Base-by-base conservation (phyloP, 2,329 filamentous ascomycete species). In the Didymellaceae sp. region DNA sequence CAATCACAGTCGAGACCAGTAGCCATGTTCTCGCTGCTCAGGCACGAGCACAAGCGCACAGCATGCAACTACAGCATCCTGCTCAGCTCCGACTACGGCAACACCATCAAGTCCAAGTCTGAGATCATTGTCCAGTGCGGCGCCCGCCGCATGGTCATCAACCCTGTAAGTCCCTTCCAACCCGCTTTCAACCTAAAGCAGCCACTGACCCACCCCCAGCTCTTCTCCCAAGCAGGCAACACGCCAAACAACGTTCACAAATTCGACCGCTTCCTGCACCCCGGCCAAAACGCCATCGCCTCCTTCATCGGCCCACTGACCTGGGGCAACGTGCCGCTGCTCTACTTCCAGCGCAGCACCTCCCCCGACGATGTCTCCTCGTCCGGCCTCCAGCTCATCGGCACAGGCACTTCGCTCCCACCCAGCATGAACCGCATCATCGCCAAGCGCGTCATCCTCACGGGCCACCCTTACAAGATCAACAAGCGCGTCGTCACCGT, bases 171-270 rank as follows among this genome's bases (percentile, higher is more conserved):
- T 54, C 9, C 5, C 6, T n/a, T 22, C 6, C 16, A 14, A 22
- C 10, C 2, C 21, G 11, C 8, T 4, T n/a, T 30, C 5, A n/a
- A 18, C 18, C 8, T 13, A 37, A 16, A n/a, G 5, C 11, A 28
- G 26, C 6, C 38, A 20, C 38, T 45, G 41, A 54, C 46, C 40
- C 30, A 1, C 2, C 18, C 16, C 1, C 40, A 70, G 59, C 80
- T 97, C 35, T 97, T 93, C 79, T 97, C 92, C 0, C 85, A 90
- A 68, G 81, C 84, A n/a, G 93, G 92, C 48, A 91, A 88, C 68
- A 97, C 93, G 0, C 90, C 91, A 38, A 97, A 97, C 77, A 88
- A 99, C 68, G 92, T 99, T 11, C 92, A 97, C 82, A 99, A 99
- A 74, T 97, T 91, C 75, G 89, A 91, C 74, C 88, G 93, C 22